Evolutionary conservation across 176 grass and related monocot species (phyloP).

Genomic region (Hsuehochloa calcarea): DNA sequence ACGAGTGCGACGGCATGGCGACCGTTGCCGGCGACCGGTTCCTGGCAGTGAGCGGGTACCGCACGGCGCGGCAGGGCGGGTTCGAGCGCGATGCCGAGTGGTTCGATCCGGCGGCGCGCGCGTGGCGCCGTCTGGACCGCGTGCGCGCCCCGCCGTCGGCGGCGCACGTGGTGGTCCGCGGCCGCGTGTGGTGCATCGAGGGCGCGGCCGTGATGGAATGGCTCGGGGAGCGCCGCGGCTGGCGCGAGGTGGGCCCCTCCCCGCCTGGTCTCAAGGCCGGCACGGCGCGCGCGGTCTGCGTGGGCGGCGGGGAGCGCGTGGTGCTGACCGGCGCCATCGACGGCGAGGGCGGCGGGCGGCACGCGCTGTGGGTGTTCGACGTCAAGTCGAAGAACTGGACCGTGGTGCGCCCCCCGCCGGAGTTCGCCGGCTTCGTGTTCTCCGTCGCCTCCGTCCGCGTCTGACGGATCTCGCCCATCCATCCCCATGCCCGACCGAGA

Average conservation of each 20-base stretch:
- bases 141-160: constrained; percentile 43
- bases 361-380: constrained; percentile 58
- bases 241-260: constrained; percentile 51
- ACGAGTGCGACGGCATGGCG: constrained; percentile 78
- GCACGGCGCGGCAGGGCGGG: constrained; percentile 76
- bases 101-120: constrained; percentile 53
- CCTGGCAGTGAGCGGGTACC: constrained; percentile 67
- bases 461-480: not conserved
- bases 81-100: constrained; percentile 72
- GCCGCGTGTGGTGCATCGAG: constrained; percentile 57
- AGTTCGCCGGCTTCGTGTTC: constrained; percentile 58
- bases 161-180: constrained; percentile 37
- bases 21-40: constrained; percentile 58
- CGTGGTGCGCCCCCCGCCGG: constrained; percentile 29
- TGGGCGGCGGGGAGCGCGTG: constrained; percentile 39
- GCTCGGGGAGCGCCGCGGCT: constrained; percentile 13
- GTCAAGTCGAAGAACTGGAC: constrained; percentile 48
- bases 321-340: constrained; percentile 52
- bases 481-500: not conserved
- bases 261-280: constrained; percentile 56
- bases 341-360: constrained; percentile 19
- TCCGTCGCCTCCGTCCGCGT: constrained; percentile 44
- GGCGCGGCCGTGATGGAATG: constrained; percentile 49
- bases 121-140: constrained; percentile 51
- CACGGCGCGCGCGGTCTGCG: constrained; percentile 45